Evolutionary conservation across 306 rosid genomes (phyloP).

Genomic region (Cucumis hystrix): DNA sequence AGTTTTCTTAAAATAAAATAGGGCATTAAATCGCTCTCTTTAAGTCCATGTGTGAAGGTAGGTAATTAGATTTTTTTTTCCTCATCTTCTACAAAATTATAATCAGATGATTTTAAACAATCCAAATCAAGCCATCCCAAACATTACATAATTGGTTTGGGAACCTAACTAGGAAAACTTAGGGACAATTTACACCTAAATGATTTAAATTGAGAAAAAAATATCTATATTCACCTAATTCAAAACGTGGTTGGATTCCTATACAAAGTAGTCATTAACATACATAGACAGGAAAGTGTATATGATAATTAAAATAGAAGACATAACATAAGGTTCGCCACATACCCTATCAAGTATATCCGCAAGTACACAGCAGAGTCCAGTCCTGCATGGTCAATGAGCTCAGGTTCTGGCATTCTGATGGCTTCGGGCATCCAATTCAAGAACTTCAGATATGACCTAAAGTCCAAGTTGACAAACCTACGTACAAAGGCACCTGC

Average conservation of each 20-base stretch:
- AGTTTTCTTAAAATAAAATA: not conserved
- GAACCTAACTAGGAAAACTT: not conserved
- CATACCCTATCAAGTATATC: conserved; percentile 88
- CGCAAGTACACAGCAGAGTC: conserved; percentile 94
- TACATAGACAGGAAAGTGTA: not conserved
- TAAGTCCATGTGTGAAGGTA: not conserved
- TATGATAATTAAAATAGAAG: not conserved
- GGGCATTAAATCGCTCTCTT: not conserved
- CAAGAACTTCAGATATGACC: conserved; percentile 56
- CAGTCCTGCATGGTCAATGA: conserved; percentile 90
- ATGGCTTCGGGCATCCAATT: conserved; percentile 97
- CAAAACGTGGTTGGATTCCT: not conserved
- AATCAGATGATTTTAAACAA: not conserved
- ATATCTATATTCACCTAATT: not conserved
- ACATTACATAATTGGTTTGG: not conserved
- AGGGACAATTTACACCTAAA: not conserved
- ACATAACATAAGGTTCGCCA: not conserved
- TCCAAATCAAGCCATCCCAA: not conserved
- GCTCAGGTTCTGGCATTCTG: conserved; percentile 91
- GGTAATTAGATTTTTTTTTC: not conserved
- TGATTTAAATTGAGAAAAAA: not conserved
- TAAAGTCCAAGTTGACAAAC: conserved; percentile 79
- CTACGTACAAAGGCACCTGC: conserved; percentile 60
- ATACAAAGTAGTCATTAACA: not conserved
- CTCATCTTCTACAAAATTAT: not conserved